Evolutionary conservation across 352 stramenopile genomes (phyloP), one percentile per base, ranked within the genome.

Genomic region (Aphanomyces stellatus): DNA sequence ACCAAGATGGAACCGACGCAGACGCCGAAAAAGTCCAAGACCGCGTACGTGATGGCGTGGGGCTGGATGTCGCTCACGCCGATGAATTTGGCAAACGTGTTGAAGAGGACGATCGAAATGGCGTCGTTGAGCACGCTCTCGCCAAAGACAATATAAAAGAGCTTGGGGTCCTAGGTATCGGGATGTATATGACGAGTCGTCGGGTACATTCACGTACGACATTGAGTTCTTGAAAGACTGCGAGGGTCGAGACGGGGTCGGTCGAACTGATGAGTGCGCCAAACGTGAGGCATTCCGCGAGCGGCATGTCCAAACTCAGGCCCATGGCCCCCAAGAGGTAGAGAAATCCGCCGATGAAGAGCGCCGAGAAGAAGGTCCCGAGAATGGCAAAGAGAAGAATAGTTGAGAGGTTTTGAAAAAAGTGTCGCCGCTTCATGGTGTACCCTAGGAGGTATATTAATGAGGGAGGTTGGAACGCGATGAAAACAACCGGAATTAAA

Each of bases 71-170:
- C 51, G 4, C 77, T 64, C 3, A 68, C 62, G 10, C 70, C 71
- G 4, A 89, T 72, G 70, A 83, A 82, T 51, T 85, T 77, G 13
- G 69, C 37, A 57, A 80, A 80, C 11, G 77, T 74, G 27, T 88
- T 73, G 66, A 87, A 91, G 7, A 89, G 60, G 4, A 87, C 79
- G 22, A 91, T 75, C 2, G 68, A 72, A 2, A 89, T 72, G n/a
- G 80, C 80, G 68, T 91, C 82, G 69, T 89, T 91, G 17, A 91
- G 66, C n/a, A 85, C 79, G 15, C 61, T 77, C 71, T 91, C 82
- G 48, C 82, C 82, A 74, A 89, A 91, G 8, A 88, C 74, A 19
- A 91, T 70, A 60, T 87, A 89, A 69, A 88, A 89, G 11, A 91
- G 55, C 27, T 75, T 74, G 25, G 77, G 77, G 67, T 91, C 77